Evolutionary conservation across 2,329 filamentous ascomycete genomes (phyloP).

Genomic region (Arachnomyces sp.): DNA sequence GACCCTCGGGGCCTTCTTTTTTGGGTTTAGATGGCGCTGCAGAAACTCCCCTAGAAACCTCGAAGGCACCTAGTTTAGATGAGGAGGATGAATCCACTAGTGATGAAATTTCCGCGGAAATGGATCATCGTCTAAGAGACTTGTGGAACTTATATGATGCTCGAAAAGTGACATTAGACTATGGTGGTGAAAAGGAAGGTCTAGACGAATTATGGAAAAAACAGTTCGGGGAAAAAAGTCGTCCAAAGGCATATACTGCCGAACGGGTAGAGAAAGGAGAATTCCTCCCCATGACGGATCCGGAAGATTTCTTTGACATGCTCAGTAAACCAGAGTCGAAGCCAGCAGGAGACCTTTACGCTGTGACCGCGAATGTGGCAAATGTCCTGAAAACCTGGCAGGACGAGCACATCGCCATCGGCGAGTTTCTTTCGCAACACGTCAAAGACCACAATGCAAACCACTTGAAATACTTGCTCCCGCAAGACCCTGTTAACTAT

Average conservation of each 20-base stretch:
- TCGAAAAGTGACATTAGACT: constrained; percentile 25
- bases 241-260: constrained; percentile 29
- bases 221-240: constrained; percentile 23
- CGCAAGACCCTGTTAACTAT: constrained; percentile 39
- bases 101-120: constrained; percentile 6
- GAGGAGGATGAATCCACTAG: too few species aligned
- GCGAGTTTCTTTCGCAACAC: constrained; percentile 44
- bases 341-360: constrained; percentile 47
- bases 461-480: too few species aligned
- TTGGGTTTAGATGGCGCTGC: too few species aligned
- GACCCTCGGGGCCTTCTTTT: too few species aligned
- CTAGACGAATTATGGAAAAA: constrained; percentile 27
- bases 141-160: constrained; percentile 33
- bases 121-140: constrained; percentile 25
- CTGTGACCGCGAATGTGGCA: constrained; percentile 48
- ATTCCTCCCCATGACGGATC: constrained; percentile 29
- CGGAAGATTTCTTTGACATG: constrained; percentile 29
- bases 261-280: constrained; percentile 23
- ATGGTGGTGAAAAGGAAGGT: constrained; percentile 23
- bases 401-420: constrained; percentile 49
- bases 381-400: constrained; percentile 49
- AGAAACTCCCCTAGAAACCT: too few species aligned
- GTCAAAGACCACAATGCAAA: constrained; percentile 46
- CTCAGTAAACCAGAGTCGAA: constrained; percentile 33
- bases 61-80: too few species aligned